A percentile compares a stretch with the other conserved stretches of the same genome.
These are phyloP conservation scores for Triangularia verruculosa DNA, from an alignment of 2,329 filamentous ascomycete genomes.

Conservation along the genomic window DNA sequence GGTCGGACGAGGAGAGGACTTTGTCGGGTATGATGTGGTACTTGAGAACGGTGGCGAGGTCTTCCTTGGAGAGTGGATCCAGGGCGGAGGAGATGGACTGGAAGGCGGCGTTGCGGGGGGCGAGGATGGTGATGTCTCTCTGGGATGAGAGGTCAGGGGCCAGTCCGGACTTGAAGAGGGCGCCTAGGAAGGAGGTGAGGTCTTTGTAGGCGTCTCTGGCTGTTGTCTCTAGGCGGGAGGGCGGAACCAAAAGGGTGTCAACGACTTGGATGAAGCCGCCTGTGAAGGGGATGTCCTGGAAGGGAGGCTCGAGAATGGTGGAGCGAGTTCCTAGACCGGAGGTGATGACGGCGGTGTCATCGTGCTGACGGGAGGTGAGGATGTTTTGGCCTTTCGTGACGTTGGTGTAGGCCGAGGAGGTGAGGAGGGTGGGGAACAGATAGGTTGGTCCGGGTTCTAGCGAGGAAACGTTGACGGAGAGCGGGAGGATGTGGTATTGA, in stretches of 20 bases:
- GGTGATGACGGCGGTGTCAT: constrained; percentile 39
- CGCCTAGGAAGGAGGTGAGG: constrained; percentile 42
- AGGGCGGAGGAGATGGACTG: constrained; percentile 45
- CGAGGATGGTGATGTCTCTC: constrained; percentile 53
- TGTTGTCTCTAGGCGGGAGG: constrained; percentile 37
- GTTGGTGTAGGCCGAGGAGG: constrained; percentile 42
- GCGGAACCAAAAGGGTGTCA: constrained; percentile 51
- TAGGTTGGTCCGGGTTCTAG: constrained; percentile 38
- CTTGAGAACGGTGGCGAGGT: constrained; percentile 46
- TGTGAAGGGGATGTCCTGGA: constrained; percentile 44
- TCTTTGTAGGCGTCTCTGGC: constrained; percentile 35
- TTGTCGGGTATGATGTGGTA: constrained; percentile 57
- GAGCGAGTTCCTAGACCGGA: constrained; percentile 42
- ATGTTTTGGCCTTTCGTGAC: constrained; percentile 50
- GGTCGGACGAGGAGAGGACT: constrained; percentile 48
- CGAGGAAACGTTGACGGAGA: constrained; percentile 42
- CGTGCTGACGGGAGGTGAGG: constrained; percentile 43
- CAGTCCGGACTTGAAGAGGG: constrained; percentile 38
- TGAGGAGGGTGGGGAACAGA: constrained; percentile 45
- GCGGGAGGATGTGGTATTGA: constrained; percentile 60
- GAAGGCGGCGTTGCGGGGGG: constrained; percentile 51
- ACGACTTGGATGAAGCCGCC: constrained; percentile 52
- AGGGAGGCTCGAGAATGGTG: constrained; percentile 35
- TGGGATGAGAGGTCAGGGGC: constrained; percentile 41
- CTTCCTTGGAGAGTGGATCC: constrained; percentile 36